Evolutionary conservation across 495 filamentous ascomycete species (phyloP), one percentile per base, ranked within the genome.

Genomic region (Aspergillus baeticus): DNA sequence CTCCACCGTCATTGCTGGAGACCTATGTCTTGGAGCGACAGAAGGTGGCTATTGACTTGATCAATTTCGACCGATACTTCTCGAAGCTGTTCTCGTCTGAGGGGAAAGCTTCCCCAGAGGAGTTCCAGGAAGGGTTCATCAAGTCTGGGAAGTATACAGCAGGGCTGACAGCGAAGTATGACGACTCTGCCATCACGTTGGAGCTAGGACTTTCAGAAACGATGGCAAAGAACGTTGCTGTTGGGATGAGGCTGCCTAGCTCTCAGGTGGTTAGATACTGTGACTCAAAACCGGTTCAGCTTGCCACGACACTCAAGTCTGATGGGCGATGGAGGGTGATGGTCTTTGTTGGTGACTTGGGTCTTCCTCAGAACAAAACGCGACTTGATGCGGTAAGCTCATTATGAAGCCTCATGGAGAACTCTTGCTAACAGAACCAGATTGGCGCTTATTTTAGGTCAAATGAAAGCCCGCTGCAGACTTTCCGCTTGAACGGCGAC

Each of bases 1-100:
- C 85, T 2, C 56, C 62, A 11, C 79, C 79, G 2, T 75, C 74
- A 2, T 59, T 91, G 3, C 72, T 92, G 1, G 69, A 84, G 59
- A 89, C 88, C 3, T 93, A 92, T 57, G 80, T 87, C 6, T 60
- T 80, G 5, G 89, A 93, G 67, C 78, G 89, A 3, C 75, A 84
- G 61, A 80, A 80, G 59, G 84, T 86, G 15, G 88, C 89, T 2
- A 75, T 80, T n/a, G 80, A 88, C 47, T 69, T 94, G 35, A 88
- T 92, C 57, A 83, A 85, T 33, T 92, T 91, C 58, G 88, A 92
- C 54, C 77, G 84, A 0, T 75, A 79, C 56, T 90, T 87, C 60
- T 78, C 87, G 0, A 76, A 77, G 52, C 67, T 85, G 5, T 89
- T 90, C 63, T 83, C 80, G 5, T 70, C 73, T 2, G 65, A 74